Percentiles rank a stretch among this genome's conserved stretches.
phyloP scores from a whole-genome alignment of 2,329 filamentous ascomycete genomes.

The Tolypocladium nubicola region DNA sequence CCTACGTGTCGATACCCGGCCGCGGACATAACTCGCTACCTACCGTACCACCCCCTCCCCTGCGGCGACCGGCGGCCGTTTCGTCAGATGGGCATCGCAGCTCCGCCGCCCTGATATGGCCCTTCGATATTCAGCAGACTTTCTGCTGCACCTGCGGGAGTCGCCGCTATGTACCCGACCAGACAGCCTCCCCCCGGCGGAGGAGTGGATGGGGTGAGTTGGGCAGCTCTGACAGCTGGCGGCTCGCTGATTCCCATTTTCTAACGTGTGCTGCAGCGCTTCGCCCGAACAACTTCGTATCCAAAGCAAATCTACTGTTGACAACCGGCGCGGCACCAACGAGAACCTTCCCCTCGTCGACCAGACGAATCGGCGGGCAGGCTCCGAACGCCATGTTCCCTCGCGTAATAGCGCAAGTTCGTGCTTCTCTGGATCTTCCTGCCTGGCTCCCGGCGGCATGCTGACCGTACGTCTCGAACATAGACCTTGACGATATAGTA shows the following conservation, averaged over 20 bases:
- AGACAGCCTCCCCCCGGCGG: slow-evolving; percentile 64
- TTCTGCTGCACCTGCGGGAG: slow-evolving; percentile 63
- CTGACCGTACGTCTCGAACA: slow-evolving; percentile 7
- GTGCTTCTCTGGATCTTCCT: slow-evolving; percentile 13
- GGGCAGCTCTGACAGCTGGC: not conserved
- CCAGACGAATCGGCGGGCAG: slow-evolving; percentile 39
- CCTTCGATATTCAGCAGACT: slow-evolving; percentile 63
- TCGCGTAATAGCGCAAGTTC: slow-evolving; percentile 47
- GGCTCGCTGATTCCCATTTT: slow-evolving; percentile 1
- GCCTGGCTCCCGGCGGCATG: not conserved
- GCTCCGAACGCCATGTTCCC: slow-evolving; percentile 37
- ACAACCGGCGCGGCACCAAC: slow-evolving; percentile 34
- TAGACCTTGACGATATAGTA: slow-evolving; percentile 69
- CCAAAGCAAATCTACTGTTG: slow-evolving; percentile 31
- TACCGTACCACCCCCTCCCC: not conserved
- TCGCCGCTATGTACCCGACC: slow-evolving; percentile 82
- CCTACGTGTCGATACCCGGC: not conserved
- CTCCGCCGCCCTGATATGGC: slow-evolving; percentile 31
- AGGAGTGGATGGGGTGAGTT: slow-evolving; percentile 93
- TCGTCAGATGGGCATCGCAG: slow-evolving; percentile 27
- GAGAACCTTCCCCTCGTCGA: slow-evolving; percentile 28
- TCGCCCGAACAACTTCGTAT: slow-evolving; percentile 34
- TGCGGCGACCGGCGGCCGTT: slow-evolving; percentile 11
- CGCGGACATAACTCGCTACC: not conserved
- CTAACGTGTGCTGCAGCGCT: slow-evolving; percentile 20